A percentile compares a stretch with the other conserved stretches of the same genome.
These are phyloP conservation scores for Quercus wislizeni DNA, from an alignment of 306 rosid genomes.

Conservation along the genomic window DNA sequence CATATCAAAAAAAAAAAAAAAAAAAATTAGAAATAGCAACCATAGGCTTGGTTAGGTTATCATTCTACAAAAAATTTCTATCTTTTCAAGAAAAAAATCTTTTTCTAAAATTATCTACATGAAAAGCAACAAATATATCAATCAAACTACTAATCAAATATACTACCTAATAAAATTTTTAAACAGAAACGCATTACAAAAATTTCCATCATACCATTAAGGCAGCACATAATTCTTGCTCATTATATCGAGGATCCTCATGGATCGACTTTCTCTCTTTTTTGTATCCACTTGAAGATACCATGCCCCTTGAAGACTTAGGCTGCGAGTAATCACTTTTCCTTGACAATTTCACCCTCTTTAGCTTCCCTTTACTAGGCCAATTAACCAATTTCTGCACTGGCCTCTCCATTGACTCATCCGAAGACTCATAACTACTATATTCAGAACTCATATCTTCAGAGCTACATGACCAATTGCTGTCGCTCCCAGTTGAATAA, in stretches of 20 bases:
- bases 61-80: too few relatives aligned
- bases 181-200: conserved; percentile 10
- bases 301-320: conserved; percentile 63
- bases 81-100: too few relatives aligned
- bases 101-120: too few relatives aligned
- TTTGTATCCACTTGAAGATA: conserved; percentile 32
- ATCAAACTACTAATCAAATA: too few relatives aligned
- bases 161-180: background rate
- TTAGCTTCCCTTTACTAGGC: conserved; percentile 81
- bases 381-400: conserved; percentile 30
- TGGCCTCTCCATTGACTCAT: conserved; percentile 43
- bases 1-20: background rate
- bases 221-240: conserved; percentile 67
- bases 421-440: conserved; percentile 31
- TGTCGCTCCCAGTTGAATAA: conserved; percentile 59
- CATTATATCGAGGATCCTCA: conserved; percentile 43
- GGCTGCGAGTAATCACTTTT: conserved; percentile 31
- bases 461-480: conserved; percentile 39
- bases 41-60: too few relatives aligned
- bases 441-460: conserved; percentile 52
- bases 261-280: conserved; percentile 41
- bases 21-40: too few relatives aligned
- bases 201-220: conserved; percentile 47
- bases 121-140: too few relatives aligned
- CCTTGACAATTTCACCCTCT: conserved; percentile 35